Base-by-base conservation (phyloP, 768 basidiomycete species). In the Coprinellus aureogranulatus region DNA sequence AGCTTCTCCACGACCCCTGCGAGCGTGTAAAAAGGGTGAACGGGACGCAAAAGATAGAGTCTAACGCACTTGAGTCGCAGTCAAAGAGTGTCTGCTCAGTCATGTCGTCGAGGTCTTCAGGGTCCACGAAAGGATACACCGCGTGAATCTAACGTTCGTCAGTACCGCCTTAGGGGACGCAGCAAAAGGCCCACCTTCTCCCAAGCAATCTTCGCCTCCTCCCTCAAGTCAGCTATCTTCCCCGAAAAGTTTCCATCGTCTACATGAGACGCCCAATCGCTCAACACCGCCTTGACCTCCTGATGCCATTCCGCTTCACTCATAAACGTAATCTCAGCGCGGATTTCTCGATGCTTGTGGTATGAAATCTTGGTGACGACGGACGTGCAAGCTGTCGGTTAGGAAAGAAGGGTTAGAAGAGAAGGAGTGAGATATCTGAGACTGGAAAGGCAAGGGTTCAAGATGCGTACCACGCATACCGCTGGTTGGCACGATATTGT, bases 401-500 rank as follows among this genome's bases (percentile, higher is more conserved):
- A 34, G 45, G 53, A 34, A 42, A n/a, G n/a, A n/a, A n/a, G 39
- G 31, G 57, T 50, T 44, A 16, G 41, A 8, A 22, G 14, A 10
- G 5, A n/a, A 8, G 41, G 41, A 22, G 18, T 44, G 41, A 18
- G 41, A 10, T n/a, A 8, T n/a, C 41, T n/a, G 6, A 6, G 20
- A 44, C 18, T 39, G n/a, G n/a, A 34, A 34, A 34, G 8, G 34
- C 6, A 34, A 14, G 34, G 34, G 6, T 34, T 34, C 34, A 14
- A 14, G 12, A 3, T n/a, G 62, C 63, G 30, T 55, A 84, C 83
- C 83, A 61, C 82, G 75, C 83, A 85, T 85, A 22, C 84, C 83
- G 58, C 82, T 84, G 3, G 85, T 86, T 4, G 85, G 85, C 11
- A 87, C 84, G 49, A 86, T 77, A 59, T 80, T 83, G 62, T 84